Percentiles rank a stretch among this genome's conserved stretches.
Conservation (phyloP, 2,329 filamentous ascomycete species). For the Daldinia eschscholtzii region DNA sequence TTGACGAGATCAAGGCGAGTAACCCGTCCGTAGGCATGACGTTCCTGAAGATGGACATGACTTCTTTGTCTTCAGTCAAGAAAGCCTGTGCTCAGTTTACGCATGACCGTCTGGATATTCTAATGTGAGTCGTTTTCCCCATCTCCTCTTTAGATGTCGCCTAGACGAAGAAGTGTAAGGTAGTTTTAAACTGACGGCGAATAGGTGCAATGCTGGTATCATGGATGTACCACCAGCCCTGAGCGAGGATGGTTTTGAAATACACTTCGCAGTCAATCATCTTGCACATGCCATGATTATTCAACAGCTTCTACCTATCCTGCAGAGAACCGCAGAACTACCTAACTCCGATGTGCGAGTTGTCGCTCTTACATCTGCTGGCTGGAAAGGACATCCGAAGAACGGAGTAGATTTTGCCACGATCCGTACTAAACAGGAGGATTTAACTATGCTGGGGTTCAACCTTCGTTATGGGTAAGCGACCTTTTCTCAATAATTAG, state of each 20-base stretch:
- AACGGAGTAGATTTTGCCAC: constrained; percentile 47
- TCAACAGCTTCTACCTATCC: constrained; percentile 49
- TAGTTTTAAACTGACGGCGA: constrained; percentile 3
- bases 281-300: constrained; percentile 60
- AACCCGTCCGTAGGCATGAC: constrained; percentile 38
- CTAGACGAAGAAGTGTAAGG: neutral
- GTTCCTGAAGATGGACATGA: constrained; percentile 58
- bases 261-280: constrained; percentile 61
- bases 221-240: constrained; percentile 54
- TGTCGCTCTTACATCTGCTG: constrained; percentile 45
- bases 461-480: constrained; percentile 48
- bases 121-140: constrained; percentile 50
- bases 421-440: constrained; percentile 45
- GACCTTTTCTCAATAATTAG: too few relatives aligned
- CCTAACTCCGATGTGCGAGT: constrained; percentile 47
- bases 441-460: constrained; percentile 31
- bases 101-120: constrained; percentile 57
- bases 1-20: constrained; percentile 52
- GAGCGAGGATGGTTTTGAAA: constrained; percentile 60
- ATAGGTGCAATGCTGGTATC: constrained; percentile 58
- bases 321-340: constrained; percentile 44
- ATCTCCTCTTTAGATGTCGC: neutral
- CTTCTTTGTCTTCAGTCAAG: constrained; percentile 56
- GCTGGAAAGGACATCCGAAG: constrained; percentile 42
- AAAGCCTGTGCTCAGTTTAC: constrained; percentile 52